phyloP scores from a whole-genome alignment of 495 filamentous ascomycete genomes.

The Patellaria atrata region DNA sequence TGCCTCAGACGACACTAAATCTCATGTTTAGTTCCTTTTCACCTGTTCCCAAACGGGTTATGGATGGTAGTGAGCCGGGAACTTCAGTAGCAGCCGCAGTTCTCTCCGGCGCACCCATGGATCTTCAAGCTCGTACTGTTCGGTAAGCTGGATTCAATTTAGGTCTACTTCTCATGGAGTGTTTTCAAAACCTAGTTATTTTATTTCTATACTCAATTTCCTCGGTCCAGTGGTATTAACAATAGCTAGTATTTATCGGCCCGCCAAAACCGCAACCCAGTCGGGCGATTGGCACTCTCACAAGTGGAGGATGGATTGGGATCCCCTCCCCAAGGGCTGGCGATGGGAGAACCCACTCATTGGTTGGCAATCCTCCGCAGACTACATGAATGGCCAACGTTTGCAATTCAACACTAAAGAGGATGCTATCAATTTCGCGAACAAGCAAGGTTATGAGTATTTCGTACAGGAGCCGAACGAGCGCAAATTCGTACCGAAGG shows the following conservation, averaged over 20 bases:
- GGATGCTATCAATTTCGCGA: conserved; percentile 84
- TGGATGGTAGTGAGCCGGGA: conserved; percentile 79
- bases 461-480: conserved; percentile 95
- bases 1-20: neutral
- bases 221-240: conserved; percentile 4
- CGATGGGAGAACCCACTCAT: conserved; percentile 98
- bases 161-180: neutral
- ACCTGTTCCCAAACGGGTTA: conserved; percentile 71
- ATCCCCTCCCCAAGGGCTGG: conserved; percentile 71
- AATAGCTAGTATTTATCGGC: conserved; percentile 62
- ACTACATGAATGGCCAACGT: conserved; percentile 82
- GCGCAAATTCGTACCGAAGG: conserved; percentile 73
- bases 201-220: neutral
- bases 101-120: conserved; percentile 82
- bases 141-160: conserved; percentile 40
- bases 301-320: conserved; percentile 98
- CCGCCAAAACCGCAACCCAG: conserved; percentile 83
- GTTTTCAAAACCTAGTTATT: neutral
- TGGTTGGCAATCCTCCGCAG: conserved; percentile 94
- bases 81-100: conserved; percentile 63
- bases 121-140: conserved; percentile 84
- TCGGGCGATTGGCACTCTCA: conserved; percentile 70
- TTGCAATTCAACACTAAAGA: conserved; percentile 88
- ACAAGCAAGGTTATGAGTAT: conserved; percentile 99
- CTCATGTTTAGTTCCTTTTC: conserved; percentile 44